Evolutionary conservation across 73 alveolate species (phyloP), one percentile per base, ranked within the genome.

Genomic region (Effrenium voratum): DNA sequence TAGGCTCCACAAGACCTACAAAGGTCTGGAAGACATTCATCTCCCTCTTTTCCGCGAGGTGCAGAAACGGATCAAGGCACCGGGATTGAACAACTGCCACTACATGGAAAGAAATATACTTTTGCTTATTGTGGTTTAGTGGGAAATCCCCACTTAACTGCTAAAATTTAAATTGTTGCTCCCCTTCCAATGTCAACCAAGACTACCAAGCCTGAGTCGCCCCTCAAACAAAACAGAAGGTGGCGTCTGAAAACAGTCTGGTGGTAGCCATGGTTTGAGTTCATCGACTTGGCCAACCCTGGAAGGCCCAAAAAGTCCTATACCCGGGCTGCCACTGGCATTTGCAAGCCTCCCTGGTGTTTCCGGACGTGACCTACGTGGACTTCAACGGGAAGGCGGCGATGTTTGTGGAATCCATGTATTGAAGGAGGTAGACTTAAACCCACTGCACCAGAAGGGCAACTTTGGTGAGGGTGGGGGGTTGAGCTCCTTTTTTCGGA

Each of bases 301-400:
- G 40, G 22, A 12, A 1, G 19, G 30, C 40, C 34, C 28, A 66
- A 66, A 40, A 40, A 3, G 84, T 87, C 22, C 38, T 87, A 26
- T 87, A 87, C 47, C 95, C 95, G 15, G 97, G 97, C 43, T n/a
- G 97, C 26, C 83, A 90, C 70, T 87, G 95, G 95, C 95, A 87
- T 55, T 30, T 90, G 73, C 66, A 75, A 15, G 87, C 86, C 34
- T 66, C 97, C 26, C 10, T 90, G 87, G 97, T 70, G 4, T 90
- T 70, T 52, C 83, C 81, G n/a, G 47, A 90, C 28, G 95, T 87
- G 70, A 66, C 81, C 49, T 87, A 87, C n/a, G 68, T 87, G 47
- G 95, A 59, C 30, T 87, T 45, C n/a, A 66, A 63, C 68, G 47
- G n/a, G 49, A n/a, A 28, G 41, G 73, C 46, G 52, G 92, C 66